Conservation (phyloP, 192 early-diverging fungal species). For the Coemansia sp. region DNA sequence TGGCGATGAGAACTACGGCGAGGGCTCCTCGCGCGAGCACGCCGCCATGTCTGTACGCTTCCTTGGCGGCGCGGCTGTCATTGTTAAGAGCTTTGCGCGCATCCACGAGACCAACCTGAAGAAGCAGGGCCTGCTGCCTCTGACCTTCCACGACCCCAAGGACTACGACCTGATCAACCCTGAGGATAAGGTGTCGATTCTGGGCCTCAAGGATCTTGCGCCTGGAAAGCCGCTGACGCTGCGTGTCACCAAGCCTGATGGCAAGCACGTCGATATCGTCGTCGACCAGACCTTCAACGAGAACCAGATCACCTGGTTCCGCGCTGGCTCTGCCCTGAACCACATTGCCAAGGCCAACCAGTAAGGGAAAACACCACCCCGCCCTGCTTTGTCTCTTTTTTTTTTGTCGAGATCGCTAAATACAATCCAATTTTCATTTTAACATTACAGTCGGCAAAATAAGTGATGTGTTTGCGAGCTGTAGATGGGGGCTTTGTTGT, state of each 20-base stretch:
- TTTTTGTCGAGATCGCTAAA: no score
- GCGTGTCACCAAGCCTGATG: slow-evolving; percentile 75
- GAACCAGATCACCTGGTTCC: slow-evolving; percentile 99
- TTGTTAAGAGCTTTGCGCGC: slow-evolving; percentile 96
- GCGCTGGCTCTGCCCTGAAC: slow-evolving; percentile 88
- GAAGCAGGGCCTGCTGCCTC: slow-evolving; percentile 97
- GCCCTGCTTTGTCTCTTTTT: background rate
- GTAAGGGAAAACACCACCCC: background rate
- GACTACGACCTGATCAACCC: slow-evolving; percentile 94
- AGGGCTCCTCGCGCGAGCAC: slow-evolving; percentile 98
- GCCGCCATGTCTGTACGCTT: slow-evolving; percentile 97
- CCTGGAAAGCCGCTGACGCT: slow-evolving; percentile 87
- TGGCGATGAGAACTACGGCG: slow-evolving; percentile 99
- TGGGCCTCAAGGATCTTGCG: slow-evolving; percentile 79
- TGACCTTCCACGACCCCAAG: slow-evolving; percentile 90
- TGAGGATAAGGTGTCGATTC: slow-evolving; percentile 81
- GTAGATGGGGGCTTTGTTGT: no score
- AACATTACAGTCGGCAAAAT: no score
- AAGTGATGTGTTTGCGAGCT: no score
- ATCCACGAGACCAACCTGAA: slow-evolving; percentile 99
- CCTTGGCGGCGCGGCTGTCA: slow-evolving; percentile 89
- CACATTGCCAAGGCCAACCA: slow-evolving; percentile 58
- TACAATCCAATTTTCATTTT: no score
- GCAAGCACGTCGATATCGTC: slow-evolving; percentile 71
- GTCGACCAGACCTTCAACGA: slow-evolving; percentile 99